Evolutionary conservation across 148 eudicot species (phyloP), one percentile per base, ranked within the genome.

Genomic region (Camellia lanceoleosa): DNA sequence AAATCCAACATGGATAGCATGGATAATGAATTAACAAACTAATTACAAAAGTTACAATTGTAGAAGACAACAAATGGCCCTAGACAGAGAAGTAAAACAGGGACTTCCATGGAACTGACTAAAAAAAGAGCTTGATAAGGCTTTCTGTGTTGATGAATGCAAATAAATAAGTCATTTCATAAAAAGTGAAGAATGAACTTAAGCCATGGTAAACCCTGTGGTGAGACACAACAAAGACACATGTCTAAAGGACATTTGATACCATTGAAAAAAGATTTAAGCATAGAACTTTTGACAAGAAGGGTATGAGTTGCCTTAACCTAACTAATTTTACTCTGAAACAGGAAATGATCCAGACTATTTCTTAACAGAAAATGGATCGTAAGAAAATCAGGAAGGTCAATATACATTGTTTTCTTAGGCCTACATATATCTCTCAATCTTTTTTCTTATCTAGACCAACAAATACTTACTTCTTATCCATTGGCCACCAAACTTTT

Each of bases 401-500:
- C 2, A 41, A 54, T 44, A 42, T 62, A 43, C 23, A 41, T 30
- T 14, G 43, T 23, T 23, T 54, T 73, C 75, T 54, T 13, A 55
- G 2, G 5, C 20, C 11, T 30, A 23, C 58, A 10, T 71, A 47
- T 47, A 71, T n/a, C 56, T 49, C 68, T 44, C 10, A 13, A 23
- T 19, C 59, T 75, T 67, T 38, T n/a, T 52, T 56, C 9, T 69
- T 61, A 2, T 43, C 67, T 69, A 77, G 23, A 71, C 8, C 59
- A 68, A 79, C 23, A 74, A 83, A 69, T 59, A 87, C 97, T 85
- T 86, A 94, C 99, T 83, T 44, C 87, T 96, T 96, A 86, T 96
- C 99, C 86, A 94, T 63, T 16, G 99, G 99, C 99, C 99, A 96
- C 99, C 99, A 96, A 81, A 96, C 86, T 79, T 87, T 93, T 76